Conservation (phyloP, 305 asterid genomes). For the Solanum chacoense region DNA sequence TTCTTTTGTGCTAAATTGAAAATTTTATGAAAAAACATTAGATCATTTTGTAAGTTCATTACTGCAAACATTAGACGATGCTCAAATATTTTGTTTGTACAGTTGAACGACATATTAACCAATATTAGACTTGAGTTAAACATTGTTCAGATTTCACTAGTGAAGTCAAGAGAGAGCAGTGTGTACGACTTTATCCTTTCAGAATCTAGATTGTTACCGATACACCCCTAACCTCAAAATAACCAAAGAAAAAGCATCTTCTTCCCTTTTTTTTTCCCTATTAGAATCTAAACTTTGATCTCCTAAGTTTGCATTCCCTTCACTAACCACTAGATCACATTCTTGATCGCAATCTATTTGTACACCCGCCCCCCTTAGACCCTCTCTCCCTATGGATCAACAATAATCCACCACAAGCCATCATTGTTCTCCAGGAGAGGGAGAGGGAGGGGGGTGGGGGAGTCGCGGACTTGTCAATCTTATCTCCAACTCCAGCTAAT, state of each 20-base stretch:
- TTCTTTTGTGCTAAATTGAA: background rate
- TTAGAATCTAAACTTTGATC: background rate
- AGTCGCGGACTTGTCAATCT: background rate
- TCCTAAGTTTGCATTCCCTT: too few relatives aligned
- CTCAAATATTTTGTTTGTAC: background rate
- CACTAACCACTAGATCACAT: background rate
- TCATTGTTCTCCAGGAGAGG: background rate
- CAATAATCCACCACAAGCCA: background rate
- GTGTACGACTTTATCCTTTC: background rate
- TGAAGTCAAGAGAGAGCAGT: background rate
- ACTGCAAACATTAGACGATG: background rate
- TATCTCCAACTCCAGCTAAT: background rate
- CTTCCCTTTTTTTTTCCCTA: too few relatives aligned
- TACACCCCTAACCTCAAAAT: background rate
- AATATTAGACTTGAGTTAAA: background rate
- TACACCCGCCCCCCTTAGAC: background rate
- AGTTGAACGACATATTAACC: background rate
- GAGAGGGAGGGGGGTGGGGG: background rate
- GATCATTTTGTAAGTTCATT: background rate
- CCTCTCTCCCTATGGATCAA: background rate
- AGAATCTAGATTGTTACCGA: background rate
- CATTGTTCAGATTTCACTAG: background rate
- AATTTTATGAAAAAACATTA: background rate
- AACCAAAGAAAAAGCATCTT: background rate
- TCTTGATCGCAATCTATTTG: background rate